These are phyloP conservation scores for Arthrobotrys sphaeroides DNA, from an alignment of 2,329 filamentous ascomycete genomes.

Conservation along the genomic window DNA sequence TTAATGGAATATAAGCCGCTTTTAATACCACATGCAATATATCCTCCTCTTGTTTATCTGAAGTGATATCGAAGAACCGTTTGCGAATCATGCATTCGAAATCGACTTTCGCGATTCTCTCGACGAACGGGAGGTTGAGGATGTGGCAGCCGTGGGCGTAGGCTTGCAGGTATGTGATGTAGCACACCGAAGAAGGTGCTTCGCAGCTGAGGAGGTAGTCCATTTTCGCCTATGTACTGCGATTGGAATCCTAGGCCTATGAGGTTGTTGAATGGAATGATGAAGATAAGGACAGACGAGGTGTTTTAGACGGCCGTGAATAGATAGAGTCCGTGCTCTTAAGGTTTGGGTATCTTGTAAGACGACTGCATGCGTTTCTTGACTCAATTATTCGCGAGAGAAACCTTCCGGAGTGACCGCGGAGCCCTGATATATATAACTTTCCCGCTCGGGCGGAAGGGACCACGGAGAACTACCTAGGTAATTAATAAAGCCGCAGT, in stretches of 20 bases:
- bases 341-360: neutral
- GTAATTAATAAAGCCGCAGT: neutral
- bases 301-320: neutral
- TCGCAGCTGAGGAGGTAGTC: slow-evolving; percentile 45
- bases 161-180: slow-evolving; percentile 44
- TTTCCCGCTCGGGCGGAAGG: neutral
- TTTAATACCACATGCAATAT: slow-evolving; percentile 25
- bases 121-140: slow-evolving; percentile 51
- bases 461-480: neutral
- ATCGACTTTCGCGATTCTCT: slow-evolving; percentile 47
- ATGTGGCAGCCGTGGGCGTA: slow-evolving; percentile 51
- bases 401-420: neutral
- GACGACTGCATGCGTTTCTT: neutral
- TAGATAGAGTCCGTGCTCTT: neutral
- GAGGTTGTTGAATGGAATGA: neutral
- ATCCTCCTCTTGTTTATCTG: slow-evolving; percentile 26
- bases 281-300: neutral
- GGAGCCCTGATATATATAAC: slow-evolving; percentile 22
- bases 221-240: slow-evolving; percentile 3
- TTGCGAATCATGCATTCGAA: slow-evolving; percentile 53
- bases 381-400: neutral
- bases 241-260: neutral
- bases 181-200: slow-evolving; percentile 42
- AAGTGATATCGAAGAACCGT: slow-evolving; percentile 30
- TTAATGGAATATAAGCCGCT: slow-evolving; percentile 47